A percentile compares a stretch with the other conserved stretches of the same genome.
Conservation (phyloP, 257 asterid species). For the Solanum bulbocastanum region DNA sequence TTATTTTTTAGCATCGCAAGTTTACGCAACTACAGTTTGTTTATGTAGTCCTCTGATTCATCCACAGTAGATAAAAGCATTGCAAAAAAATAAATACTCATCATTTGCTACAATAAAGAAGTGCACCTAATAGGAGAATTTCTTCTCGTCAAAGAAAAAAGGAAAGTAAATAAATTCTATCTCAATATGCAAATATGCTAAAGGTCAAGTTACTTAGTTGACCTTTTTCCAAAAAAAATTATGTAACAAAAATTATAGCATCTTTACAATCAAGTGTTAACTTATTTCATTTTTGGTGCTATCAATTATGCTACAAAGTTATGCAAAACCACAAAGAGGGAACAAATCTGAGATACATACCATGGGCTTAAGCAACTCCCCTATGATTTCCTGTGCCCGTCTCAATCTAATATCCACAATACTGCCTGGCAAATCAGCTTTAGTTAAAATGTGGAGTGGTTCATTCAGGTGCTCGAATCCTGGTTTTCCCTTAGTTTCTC, state of each 20-base stretch:
- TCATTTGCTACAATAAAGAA: not conserved
- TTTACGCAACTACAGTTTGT: slow-evolving; percentile 88
- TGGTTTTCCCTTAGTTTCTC: slow-evolving; percentile 78
- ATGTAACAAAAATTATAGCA: not conserved
- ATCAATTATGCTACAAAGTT: not conserved
- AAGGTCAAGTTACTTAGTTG: not conserved
- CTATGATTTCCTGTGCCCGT: slow-evolving; percentile 84
- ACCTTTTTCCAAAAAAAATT: not conserved
- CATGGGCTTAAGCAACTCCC: slow-evolving; percentile 88
- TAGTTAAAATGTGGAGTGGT: slow-evolving; percentile 75
- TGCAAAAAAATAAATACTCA: not conserved
- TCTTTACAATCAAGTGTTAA: not conserved
- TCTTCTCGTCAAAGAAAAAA: not conserved
- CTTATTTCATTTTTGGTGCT: not conserved
- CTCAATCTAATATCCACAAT: slow-evolving; percentile 69
- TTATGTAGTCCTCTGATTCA: slow-evolving; percentile 86
- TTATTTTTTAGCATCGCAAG: slow-evolving; percentile 44
- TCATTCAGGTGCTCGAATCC: slow-evolving; percentile 93
- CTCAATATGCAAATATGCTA: not conserved
- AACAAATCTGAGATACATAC: slow-evolving; percentile 23
- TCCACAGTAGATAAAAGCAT: slow-evolving; percentile 44
- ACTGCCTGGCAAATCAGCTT: slow-evolving; percentile 86
- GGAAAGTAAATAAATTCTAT: not conserved
- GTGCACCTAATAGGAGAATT: not conserved
- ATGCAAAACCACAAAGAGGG: not conserved